Conservation (phyloP, 148 eudicot genomes). For the Selenicereus undatus region DNA sequence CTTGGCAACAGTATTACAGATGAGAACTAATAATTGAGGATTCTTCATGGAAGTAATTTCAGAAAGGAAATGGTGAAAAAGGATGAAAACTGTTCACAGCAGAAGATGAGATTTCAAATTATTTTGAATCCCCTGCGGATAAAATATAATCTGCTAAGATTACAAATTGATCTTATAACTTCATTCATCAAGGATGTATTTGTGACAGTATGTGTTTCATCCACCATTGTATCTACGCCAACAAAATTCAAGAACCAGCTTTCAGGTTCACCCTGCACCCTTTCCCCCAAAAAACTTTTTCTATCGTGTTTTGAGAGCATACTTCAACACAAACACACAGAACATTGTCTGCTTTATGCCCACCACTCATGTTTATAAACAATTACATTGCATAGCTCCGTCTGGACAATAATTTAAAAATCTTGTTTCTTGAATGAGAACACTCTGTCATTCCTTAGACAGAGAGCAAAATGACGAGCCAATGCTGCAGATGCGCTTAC, state of each 20-base stretch:
- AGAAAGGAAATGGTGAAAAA: background rate
- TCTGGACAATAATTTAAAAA: background rate
- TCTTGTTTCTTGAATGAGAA: background rate
- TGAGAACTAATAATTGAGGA: too few relatives aligned
- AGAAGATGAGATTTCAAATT: background rate
- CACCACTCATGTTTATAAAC: conserved; percentile 15
- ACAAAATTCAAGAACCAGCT: background rate
- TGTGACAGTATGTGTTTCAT: background rate
- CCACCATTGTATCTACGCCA: background rate
- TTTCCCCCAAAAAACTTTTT: background rate
- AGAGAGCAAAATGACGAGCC: conserved; percentile 12
- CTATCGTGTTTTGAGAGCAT: background rate
- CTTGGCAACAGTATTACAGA: too few relatives aligned
- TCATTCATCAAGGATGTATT: background rate
- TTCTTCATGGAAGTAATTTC: too few relatives aligned
- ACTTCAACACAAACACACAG: conserved; percentile 9
- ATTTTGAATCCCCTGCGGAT: background rate
- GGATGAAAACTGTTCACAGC: background rate
- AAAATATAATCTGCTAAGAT: background rate
- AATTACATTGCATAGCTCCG: background rate
- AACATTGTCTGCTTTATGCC: conserved; percentile 3
- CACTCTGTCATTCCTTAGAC: conserved; percentile 1
- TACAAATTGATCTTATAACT: background rate
- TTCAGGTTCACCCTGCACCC: background rate
- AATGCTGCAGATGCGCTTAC: background rate